phyloP scores from a whole-genome alignment of 306 rosid species.

The Abrus precatorius region DNA sequence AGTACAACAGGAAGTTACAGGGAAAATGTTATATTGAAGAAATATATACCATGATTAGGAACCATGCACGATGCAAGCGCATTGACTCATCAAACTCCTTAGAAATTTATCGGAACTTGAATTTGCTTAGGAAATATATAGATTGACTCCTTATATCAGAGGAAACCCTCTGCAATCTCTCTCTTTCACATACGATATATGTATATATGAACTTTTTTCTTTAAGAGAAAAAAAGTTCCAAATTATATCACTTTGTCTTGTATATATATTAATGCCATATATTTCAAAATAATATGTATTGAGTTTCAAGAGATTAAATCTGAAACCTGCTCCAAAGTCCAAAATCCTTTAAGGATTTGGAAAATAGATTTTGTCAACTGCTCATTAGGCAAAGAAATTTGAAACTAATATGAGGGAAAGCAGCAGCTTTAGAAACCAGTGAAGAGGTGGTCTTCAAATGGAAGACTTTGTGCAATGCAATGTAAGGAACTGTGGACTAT shows the following conservation, averaged over 20 bases:
- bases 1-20: constrained; percentile 26
- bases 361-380: background rate
- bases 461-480: background rate
- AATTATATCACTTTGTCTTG: background rate
- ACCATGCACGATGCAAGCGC: constrained; percentile 10
- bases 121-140: constrained; percentile 9
- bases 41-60: constrained; percentile 21
- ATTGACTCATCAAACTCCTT: background rate
- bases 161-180: background rate
- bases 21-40: constrained; percentile 30
- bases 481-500: background rate
- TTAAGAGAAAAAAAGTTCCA: background rate
- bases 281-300: constrained; percentile 4
- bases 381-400: background rate
- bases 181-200: too few species aligned
- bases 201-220: too few species aligned
- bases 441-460: background rate
- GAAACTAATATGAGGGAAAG: background rate
- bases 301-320: background rate
- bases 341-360: constrained; percentile 2
- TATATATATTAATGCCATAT: background rate
- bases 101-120: constrained; percentile 22
- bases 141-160: constrained; percentile 7
- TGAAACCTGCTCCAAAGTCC: background rate
- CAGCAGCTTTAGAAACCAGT: constrained; percentile 8